Base-by-base conservation (phyloP, 768 basidiomycete species). In the Pleurotus sapidus region DNA sequence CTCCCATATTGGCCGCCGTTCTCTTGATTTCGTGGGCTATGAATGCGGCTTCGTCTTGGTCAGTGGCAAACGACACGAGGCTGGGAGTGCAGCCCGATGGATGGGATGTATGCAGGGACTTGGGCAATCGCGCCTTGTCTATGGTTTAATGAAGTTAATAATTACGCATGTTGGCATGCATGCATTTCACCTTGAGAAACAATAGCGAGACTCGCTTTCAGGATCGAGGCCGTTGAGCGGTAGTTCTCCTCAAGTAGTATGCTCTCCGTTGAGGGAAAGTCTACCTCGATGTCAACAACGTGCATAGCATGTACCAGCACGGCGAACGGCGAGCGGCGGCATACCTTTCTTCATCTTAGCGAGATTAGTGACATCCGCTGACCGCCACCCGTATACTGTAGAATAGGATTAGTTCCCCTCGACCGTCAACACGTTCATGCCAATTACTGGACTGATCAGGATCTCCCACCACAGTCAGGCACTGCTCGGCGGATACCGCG, bases 221-320 rank as follows among this genome's bases (percentile, higher is more conserved):
- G 72, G 56, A 96, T 94, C 0, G 86, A 76, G 0, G 77, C 85
- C 0, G 91, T 93, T 1, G 91, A 93, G 8, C 94, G 86, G 70
- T 94, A 96, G 66, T 94, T 95, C 65, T 92, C 78, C 67, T 95
- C 92, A 5, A 95, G 73, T 42, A 89, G 80, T 43, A 96, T 83
- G 63, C 91, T 87, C 58, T 75, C 61, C 0, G 86, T 86, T 1
- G 75, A 70, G 0, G 78, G 69, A 65, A 93, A 93, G 62, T 91
- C 91, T 90, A 49, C 0, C 30, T 34, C 30, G 1, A 3, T 34
- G 30, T 34, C 30, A 34, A 11, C 30, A 34, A 34, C 30, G 30
- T 34, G 30, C 30, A 34, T 34, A 9, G 30, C 30, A 34, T 34
- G 30, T 42, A 25, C 17, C n/a, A 24, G 25, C 14, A 18, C 17